Conservation (phyloP, 352 stramenopile genomes). For the Phytophthora cactorum region DNA sequence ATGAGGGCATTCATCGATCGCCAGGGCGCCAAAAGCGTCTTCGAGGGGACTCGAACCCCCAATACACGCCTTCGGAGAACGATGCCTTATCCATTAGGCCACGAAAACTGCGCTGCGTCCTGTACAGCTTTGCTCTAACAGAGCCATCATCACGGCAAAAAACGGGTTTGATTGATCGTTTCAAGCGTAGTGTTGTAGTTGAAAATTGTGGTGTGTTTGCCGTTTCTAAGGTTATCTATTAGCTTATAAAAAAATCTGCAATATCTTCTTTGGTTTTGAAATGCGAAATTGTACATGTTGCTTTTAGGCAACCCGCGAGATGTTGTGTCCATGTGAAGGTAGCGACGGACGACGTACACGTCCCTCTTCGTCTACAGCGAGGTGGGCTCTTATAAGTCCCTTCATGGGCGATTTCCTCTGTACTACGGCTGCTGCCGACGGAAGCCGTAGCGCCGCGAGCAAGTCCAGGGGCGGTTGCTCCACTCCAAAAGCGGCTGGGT, state of each 20-base stretch:
- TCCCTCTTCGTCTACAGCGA: slow-evolving; percentile 20
- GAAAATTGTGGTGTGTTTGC: not conserved
- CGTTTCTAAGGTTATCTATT: slow-evolving; percentile 19
- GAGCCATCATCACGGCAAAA: no score
- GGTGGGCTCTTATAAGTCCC: slow-evolving; percentile 3
- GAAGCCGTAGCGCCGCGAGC: slow-evolving; percentile 36
- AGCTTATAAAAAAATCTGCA: slow-evolving; percentile 25
- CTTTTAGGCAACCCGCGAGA: slow-evolving; percentile 25
- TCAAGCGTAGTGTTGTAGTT: not conserved
- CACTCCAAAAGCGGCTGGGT: slow-evolving; percentile 3
- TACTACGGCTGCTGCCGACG: slow-evolving; percentile 23
- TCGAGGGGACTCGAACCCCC: no score
- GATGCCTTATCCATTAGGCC: no score
- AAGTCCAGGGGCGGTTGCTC: slow-evolving; percentile 34
- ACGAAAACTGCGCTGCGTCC: no score
- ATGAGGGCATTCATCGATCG: not conserved
- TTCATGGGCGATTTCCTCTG: slow-evolving; percentile 18
- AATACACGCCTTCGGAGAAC: not conserved
- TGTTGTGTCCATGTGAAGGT: slow-evolving; percentile 21
- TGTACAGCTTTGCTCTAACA: no score
- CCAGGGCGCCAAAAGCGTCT: no score
- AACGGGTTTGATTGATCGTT: not conserved
- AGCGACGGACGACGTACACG: slow-evolving; percentile 29
- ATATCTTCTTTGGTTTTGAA: slow-evolving; percentile 16
- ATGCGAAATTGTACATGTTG: slow-evolving; percentile 9